Percentiles rank a stretch among this genome's conserved stretches.
Conservation (phyloP, 139 green algal genomes). For the Asterochloris sp. region DNA sequence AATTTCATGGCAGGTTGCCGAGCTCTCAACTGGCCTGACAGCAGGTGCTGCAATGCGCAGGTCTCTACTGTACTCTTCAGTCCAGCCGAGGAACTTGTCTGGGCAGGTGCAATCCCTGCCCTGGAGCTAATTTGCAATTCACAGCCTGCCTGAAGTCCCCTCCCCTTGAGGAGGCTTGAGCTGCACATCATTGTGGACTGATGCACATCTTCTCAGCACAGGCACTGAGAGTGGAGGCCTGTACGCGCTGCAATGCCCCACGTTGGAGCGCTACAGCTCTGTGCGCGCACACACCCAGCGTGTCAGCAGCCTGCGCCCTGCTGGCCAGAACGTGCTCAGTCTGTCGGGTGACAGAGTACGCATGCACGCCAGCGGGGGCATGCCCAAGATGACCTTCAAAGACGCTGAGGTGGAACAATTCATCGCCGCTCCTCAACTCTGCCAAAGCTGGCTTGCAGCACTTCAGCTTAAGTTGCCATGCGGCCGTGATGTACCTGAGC, state of each 20-base stretch:
- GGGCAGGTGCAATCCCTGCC: conserved; percentile 16
- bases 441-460: too few relatives aligned
- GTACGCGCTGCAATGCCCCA: conserved; percentile 17
- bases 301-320: conserved; percentile 38
- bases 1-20: too few relatives aligned
- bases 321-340: conserved; percentile 34
- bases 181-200: not conserved
- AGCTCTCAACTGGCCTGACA: too few relatives aligned
- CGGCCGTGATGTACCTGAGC: not conserved
- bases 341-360: conserved; percentile 32
- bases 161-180: not conserved
- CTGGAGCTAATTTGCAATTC: not conserved
- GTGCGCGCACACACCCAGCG: conserved; percentile 27
- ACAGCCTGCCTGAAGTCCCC: not conserved
- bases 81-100: conserved; percentile 21
- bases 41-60: conserved; percentile 9
- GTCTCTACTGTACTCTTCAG: conserved; percentile 17
- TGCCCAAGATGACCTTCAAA: conserved; percentile 17
- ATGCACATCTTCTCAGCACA: not conserved
- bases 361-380: conserved; percentile 34
- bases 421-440: too few relatives aligned
- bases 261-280: conserved; percentile 44
- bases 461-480: not conserved
- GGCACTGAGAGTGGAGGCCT: conserved; percentile 21
- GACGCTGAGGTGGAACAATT: conserved; percentile 22